Evolutionary conservation across 2,329 filamentous ascomycete genomes (phyloP), one percentile per base, ranked within the genome.

Genomic region (Gyromitra esculenta): DNA sequence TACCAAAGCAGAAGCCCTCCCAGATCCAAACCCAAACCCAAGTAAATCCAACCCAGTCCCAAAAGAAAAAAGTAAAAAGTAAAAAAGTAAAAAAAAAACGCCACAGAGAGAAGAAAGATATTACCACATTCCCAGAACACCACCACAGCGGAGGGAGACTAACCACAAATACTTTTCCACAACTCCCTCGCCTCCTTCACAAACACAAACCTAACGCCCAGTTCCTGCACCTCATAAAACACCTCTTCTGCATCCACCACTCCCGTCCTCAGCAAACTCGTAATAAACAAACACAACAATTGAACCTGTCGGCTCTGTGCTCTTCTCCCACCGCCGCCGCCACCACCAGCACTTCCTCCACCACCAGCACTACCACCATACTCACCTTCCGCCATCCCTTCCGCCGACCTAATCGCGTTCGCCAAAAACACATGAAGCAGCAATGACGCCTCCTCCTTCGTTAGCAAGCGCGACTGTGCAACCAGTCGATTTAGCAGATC

Each of bases 171-270:
- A 15, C 18, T 82, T 52, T 81, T 83, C 77, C 86, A 87, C n/a
- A 87, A 81, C 77, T 86, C 82, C 59, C 83, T 80, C 15, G 79
- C 79, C 60, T 80, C 79, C 59, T 78, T 79, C 25, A 78, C 76
- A 68, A 62, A 78, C 60, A 78, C 67, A 43, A 78, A 80, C 41
- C 67, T 76, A 8, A 79, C 73, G 0, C 79, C 78, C 31, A 80
- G 13, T 37, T 78, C 76, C 67, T 80, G 78, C 11, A 80, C 66
- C 31, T 77, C 70, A 50, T 80, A 80, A 43, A 57, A 79, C 43
- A 79, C 70, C 11, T 80, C 76, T 11, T 72, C 57, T 9, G 69
- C 60, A 31, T 62, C 60, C 1, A 79, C 70, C 9, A 70, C 73
- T 0, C 73, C 78, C 4, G 18, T 56, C 13, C 78, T 76, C 9